Evolutionary conservation across 179 eudicot genomes (phyloP).

Genomic region (Spinacia oleracea): DNA sequence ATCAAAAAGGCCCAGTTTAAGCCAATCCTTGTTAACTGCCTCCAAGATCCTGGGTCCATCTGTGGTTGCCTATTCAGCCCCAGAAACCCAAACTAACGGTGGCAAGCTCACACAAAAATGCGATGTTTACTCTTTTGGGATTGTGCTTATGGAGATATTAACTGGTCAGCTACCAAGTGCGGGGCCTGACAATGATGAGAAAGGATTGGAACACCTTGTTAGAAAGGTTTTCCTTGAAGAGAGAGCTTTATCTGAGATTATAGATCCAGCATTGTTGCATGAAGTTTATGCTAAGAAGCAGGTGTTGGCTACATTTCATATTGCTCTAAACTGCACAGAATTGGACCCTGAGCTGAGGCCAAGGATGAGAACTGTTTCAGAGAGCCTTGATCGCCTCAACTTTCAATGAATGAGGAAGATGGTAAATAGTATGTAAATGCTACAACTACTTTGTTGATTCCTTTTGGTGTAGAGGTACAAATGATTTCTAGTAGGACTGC

Average conservation of each 20-base stretch:
- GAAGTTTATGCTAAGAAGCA: conserved; percentile 84
- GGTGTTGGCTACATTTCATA: conserved; percentile 73
- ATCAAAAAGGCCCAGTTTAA: conserved; percentile 41
- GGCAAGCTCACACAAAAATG: conserved; percentile 60
- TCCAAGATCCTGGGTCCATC: conserved; percentile 39
- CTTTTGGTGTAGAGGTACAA: conserved; percentile 26
- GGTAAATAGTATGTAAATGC: conserved; percentile 23
- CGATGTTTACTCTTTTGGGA: conserved; percentile 81
- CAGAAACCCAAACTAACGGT: conserved; percentile 49
- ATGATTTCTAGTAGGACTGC: conserved; percentile 6
- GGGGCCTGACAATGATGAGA: conserved; percentile 44
- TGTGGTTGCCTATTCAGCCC: conserved; percentile 52
- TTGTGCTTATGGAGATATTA: conserved; percentile 74
- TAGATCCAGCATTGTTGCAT: conserved; percentile 66
- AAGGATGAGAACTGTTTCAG: conserved; percentile 67
- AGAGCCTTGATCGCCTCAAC: conserved; percentile 66
- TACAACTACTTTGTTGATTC: conserved; percentile 13
- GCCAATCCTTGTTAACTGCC: conserved; percentile 29
- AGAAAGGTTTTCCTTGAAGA: conserved; percentile 75
- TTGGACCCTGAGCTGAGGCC: conserved; percentile 77
- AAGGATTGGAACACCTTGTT: conserved; percentile 55
- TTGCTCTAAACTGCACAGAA: conserved; percentile 77
- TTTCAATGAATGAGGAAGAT: conserved; percentile 32
- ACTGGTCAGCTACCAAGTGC: conserved; percentile 59
- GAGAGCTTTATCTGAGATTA: conserved; percentile 68